phyloP scores from a whole-genome alignment of 495 filamentous ascomycete genomes.

The Talaromyces stipitatus region DNA sequence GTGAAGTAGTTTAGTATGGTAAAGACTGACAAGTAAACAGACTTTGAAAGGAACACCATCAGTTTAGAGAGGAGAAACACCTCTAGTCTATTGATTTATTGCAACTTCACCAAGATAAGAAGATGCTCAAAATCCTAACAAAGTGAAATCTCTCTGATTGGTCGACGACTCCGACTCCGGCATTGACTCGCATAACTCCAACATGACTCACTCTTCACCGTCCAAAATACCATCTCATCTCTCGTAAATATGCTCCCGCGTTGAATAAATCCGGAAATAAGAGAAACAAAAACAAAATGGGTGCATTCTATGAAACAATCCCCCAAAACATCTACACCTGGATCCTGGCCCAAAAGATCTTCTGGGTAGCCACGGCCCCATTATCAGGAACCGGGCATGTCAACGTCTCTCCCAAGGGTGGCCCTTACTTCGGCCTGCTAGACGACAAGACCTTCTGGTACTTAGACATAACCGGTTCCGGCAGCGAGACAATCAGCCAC shows the following conservation, averaged over 20 bases:
- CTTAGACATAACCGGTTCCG: slow-evolving; percentile 63
- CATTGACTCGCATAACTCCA: neutral
- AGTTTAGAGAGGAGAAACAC: too few species aligned
- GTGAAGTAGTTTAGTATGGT: neutral
- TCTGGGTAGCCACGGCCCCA: slow-evolving; percentile 63
- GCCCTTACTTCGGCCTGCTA: slow-evolving; percentile 50
- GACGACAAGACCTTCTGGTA: slow-evolving; percentile 55
- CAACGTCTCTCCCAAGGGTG: slow-evolving; percentile 67
- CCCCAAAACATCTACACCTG: slow-evolving; percentile 47
- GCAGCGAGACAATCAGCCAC: slow-evolving; percentile 64
- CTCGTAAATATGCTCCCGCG: neutral
- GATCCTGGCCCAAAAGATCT: slow-evolving; percentile 55
- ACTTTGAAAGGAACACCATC: too few species aligned
- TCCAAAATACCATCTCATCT: neutral
- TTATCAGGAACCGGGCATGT: slow-evolving; percentile 46
- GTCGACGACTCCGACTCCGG: neutral
- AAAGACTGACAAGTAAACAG: neutral
- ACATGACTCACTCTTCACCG: neutral
- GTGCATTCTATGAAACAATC: slow-evolving; percentile 53
- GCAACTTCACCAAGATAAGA: too few species aligned
- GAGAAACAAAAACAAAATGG: slow-evolving; percentile 36
- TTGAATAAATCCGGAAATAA: neutral
- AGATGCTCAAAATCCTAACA: too few species aligned
- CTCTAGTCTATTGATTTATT: too few species aligned
- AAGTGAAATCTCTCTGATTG: too few species aligned